These are phyloP conservation scores for Apiotrichum veenhuisii DNA, from an alignment of 1,284 basidiomycete species.

Conservation along the genomic window DNA sequence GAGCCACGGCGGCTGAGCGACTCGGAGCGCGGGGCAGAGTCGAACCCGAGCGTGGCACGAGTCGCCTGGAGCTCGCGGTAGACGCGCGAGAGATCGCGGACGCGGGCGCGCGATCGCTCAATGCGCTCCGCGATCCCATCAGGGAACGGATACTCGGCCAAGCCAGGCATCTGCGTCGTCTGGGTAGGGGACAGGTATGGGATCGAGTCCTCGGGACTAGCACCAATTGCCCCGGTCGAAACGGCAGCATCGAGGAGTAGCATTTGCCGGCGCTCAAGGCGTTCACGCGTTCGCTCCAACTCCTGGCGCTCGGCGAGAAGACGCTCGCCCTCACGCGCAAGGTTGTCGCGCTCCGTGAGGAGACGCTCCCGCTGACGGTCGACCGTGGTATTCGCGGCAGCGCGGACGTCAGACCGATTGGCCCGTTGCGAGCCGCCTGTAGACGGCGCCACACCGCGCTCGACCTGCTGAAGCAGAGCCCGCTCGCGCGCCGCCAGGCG, in stretches of 20 bases:
- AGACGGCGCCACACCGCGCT: background rate
- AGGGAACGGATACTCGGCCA: background rate
- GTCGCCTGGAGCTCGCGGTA: constrained; percentile 6
- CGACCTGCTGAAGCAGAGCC: constrained; percentile 3
- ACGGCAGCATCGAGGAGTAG: no score
- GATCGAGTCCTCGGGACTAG: no score
- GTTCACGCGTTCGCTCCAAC: no score
- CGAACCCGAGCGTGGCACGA: background rate
- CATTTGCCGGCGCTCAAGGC: no score
- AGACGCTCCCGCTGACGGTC: no score
- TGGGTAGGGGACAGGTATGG: no score
- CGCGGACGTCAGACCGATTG: no score
- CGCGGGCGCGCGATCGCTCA: constrained; percentile 5
- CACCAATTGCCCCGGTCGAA: no score
- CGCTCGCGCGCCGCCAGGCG: constrained; percentile 7
- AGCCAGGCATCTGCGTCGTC: no score
- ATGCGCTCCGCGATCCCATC: constrained; percentile 5
- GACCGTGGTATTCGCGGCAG: no score
- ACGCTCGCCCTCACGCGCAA: background rate
- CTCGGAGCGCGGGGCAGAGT: background rate
- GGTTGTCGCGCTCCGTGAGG: background rate
- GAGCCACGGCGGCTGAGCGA: constrained; percentile 1
- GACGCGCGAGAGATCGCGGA: constrained; percentile 8
- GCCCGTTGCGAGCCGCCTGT: no score
- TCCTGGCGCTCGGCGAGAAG: no score